Evolutionary conservation across 129 eudicot species (phyloP), one percentile per base, ranked within the genome.

Genomic region (Solidago caesia): DNA sequence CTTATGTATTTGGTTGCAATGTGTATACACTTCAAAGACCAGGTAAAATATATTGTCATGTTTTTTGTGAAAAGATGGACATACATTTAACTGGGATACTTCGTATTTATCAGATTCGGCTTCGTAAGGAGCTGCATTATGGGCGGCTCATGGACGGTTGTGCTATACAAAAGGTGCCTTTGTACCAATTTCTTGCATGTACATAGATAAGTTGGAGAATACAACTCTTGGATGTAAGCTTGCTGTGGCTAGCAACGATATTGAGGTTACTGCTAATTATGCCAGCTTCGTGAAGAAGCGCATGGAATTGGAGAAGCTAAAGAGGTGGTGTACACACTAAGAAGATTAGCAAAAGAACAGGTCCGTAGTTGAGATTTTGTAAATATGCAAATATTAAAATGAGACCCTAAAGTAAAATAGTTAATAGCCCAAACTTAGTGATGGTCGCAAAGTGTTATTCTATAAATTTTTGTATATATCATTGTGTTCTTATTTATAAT

Each of bases 121-220:
- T 51, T 87, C 92, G 14, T 25, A 84, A 66, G 96, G 96, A 9
- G 96, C 88, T 27, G 96, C 96, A 61, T 52, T 89, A 47, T 75
- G 92, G 80, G 96, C 96, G 8, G 96, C 96, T 75, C 92, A 89
- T 72, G 96, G 96, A 29, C 84, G 89, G 92, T 29, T 89, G 70
- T 87, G 96, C 86, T 33, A 85, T 46, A 75, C 77, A 68, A 83
- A 76, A 67, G 88, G 92, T 4, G 44, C 48, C 7, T 89, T 87
- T 74, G 76, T 85, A 11, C 92, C 96, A 4, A 84, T 87, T 33
- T 70, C 79, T 7, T 49, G 12, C 67, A 76, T 87, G 88, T 89
- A 89, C 70, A 64, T 1, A 55, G 60, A 55, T 55, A 55, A 62
- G 11, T 33, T 85, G 83, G 96, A 87, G 61, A 75, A 85, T 42